Evolutionary conservation across 2,329 filamentous ascomycete species (phyloP), one percentile per base, ranked within the genome.

Genomic region (Trichoderma polysporum): DNA sequence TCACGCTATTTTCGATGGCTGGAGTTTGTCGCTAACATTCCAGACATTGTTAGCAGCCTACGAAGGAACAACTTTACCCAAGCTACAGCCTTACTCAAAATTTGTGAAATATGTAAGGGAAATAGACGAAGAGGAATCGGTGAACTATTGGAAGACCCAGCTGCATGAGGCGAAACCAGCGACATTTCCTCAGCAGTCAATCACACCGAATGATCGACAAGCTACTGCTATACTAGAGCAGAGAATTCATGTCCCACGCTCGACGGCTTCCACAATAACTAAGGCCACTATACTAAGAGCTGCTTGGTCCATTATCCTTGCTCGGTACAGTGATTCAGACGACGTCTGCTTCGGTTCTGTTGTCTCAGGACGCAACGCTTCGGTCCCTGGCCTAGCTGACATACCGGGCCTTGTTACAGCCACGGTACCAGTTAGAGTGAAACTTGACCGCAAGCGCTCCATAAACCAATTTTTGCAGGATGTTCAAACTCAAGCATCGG

Each of bases 401-500:
- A 53, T 66, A 33, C 29, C 54, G 1, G 63, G 63, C 13, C 63
- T 57, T 9, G 39, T 52, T 9, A 59, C 56, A n/a, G 54, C 63
- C 17, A 66, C 63, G 1, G 53, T 60, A 3, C 63, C 54, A 17
- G 39, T 66, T 12, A 19, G 63, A 4, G 45, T 66, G 0, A 58
- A 53, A 10, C 50, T 65, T 45, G 27, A 27, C 19, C 33, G 15
- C 2, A 33, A 27, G 12, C 22, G 45, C 22, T 60, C 67, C 7
- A 41, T 59, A n/a, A 27, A 22, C 3, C 35, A 60, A 6, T 72
- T 69, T 17, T 65, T 72, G 2, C 57, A 57, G 13, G 45, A 56
- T 25, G 61, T 75, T 8, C 74, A 76, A 69, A 63, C 68, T 13
- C 68, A 68, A 64, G 61, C 71, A 2, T 50, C 67, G 17, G 71